Evolutionary conservation across 345 rosid species (phyloP).

Genomic region (Streptanthus diversifolius): DNA sequence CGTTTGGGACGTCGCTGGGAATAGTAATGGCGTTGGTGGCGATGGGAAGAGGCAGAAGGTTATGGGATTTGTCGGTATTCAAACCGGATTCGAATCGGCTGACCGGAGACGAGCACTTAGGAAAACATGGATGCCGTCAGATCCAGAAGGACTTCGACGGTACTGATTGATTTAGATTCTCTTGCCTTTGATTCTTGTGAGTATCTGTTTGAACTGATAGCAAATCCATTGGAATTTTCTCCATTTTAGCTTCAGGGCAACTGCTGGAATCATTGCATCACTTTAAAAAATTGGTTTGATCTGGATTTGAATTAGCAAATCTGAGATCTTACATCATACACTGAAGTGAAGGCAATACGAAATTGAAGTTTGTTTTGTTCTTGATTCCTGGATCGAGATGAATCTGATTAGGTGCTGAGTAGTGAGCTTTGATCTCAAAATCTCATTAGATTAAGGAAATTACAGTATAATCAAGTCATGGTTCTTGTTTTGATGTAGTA

Average conservation of each 20-base stretch:
- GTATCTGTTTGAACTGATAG: not conserved
- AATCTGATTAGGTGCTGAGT: not conserved
- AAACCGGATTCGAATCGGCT: conserved; percentile 65
- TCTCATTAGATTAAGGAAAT: not conserved
- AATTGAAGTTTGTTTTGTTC: not conserved
- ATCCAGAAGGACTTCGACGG: conserved; percentile 76
- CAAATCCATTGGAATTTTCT: not conserved
- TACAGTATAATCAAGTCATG: not conserved
- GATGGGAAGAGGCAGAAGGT: conserved; percentile 57
- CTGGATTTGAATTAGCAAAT: conserved; percentile 17
- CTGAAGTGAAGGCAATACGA: not conserved
- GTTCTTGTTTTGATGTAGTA: not conserved
- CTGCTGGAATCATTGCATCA: not conserved
- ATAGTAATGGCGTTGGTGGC: conserved; percentile 1
- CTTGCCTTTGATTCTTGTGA: not conserved
- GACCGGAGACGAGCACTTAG: conserved; percentile 74
- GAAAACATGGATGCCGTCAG: conserved; percentile 89
- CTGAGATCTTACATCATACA: not conserved
- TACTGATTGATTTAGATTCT: conserved; percentile 24
- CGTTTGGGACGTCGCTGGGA: conserved; percentile 47
- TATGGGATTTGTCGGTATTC: conserved; percentile 88
- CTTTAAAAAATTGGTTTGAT: not conserved
- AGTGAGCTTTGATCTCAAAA: not conserved
- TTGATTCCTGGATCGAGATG: not conserved
- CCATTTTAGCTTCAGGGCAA: not conserved